Evolutionary conservation across 495 filamentous ascomycete genomes (phyloP).

Genomic region (Xylaria longipes): DNA sequence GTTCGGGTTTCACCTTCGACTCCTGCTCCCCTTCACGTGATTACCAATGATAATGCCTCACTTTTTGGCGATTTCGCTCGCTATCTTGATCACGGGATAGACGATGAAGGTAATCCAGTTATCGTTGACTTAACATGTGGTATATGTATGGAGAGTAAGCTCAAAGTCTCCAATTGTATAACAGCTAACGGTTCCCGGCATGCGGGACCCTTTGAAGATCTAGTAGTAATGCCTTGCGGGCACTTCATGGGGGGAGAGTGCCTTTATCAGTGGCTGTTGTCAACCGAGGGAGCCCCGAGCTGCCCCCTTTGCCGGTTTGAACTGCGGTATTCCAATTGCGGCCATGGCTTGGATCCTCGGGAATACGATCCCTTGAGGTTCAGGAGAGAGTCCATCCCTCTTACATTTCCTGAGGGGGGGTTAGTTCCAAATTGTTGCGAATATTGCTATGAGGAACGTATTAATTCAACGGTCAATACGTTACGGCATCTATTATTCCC

Average conservation of each 20-base stretch:
- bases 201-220: neutral
- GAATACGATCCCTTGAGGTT: neutral
- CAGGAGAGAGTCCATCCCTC: neutral
- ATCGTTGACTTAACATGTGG: conserved; percentile 34
- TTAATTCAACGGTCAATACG: neutral
- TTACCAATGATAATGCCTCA: conserved; percentile 62
- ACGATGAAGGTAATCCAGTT: conserved; percentile 64
- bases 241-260: conserved; percentile 30
- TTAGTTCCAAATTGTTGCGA: neutral
- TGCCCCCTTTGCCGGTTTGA: conserved; percentile 22
- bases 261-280: neutral
- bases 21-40: conserved; percentile 62
- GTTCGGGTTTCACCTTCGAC: conserved; percentile 54
- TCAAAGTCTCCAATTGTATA: conserved; percentile 35
- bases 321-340: neutral
- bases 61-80: conserved; percentile 79
- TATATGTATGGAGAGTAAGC: conserved; percentile 28
- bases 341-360: neutral
- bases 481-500: neutral
- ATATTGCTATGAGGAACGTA: neutral
- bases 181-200: conserved; percentile 29
- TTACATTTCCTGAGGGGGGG: conserved; percentile 7
- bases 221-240: conserved; percentile 33
- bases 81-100: conserved; percentile 79
- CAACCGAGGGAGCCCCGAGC: neutral